phyloP scores from a whole-genome alignment of 208 protist species.

The Leishmania braziliensis region DNA sequence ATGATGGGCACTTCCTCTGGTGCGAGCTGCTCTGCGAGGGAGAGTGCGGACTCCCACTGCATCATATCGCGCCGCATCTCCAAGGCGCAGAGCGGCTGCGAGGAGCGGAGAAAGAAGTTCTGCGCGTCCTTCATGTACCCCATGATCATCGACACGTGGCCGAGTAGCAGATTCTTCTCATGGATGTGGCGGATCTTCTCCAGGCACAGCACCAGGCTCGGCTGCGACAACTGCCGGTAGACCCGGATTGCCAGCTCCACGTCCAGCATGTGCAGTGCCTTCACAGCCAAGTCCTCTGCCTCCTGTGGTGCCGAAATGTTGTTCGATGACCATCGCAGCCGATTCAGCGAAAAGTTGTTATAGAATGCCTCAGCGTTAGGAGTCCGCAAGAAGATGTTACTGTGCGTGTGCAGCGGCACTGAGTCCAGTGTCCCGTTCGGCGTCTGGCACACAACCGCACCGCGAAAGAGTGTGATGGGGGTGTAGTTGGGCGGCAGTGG shows the following conservation, averaged over 20 bases:
- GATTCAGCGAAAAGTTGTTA: slow-evolving; percentile 93
- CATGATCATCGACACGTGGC: slow-evolving; percentile 95
- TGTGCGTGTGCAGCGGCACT: slow-evolving; percentile 84
- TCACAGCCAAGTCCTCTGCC: slow-evolving; percentile 83
- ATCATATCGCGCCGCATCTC: slow-evolving; percentile 97
- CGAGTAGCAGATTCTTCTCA: slow-evolving; percentile 94
- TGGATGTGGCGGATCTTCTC: slow-evolving; percentile 92
- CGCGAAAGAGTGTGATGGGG: slow-evolving; percentile 83
- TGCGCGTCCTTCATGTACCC: slow-evolving; percentile 94
- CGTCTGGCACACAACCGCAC: slow-evolving; percentile 79
- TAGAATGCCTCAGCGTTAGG: slow-evolving; percentile 83
- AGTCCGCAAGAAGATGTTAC: slow-evolving; percentile 43
- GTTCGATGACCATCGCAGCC: slow-evolving; percentile 88
- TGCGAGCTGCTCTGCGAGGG: slow-evolving; percentile 92
- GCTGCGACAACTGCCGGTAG: slow-evolving; percentile 92
- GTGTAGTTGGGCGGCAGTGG: slow-evolving; percentile 63
- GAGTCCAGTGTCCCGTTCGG: slow-evolving; percentile 64
- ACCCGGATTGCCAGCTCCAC: slow-evolving; percentile 92
- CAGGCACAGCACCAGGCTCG: slow-evolving; percentile 93
- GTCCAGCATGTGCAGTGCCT: slow-evolving; percentile 94
- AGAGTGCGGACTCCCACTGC: slow-evolving; percentile 96
- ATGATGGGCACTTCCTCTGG: slow-evolving; percentile 90
- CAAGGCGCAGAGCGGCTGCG: slow-evolving; percentile 92
- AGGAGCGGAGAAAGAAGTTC: slow-evolving; percentile 92
- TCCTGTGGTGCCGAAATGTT: slow-evolving; percentile 85